Conservation (phyloP, 2,329 filamentous ascomycete species). For the Rutstroemia sp. region DNA sequence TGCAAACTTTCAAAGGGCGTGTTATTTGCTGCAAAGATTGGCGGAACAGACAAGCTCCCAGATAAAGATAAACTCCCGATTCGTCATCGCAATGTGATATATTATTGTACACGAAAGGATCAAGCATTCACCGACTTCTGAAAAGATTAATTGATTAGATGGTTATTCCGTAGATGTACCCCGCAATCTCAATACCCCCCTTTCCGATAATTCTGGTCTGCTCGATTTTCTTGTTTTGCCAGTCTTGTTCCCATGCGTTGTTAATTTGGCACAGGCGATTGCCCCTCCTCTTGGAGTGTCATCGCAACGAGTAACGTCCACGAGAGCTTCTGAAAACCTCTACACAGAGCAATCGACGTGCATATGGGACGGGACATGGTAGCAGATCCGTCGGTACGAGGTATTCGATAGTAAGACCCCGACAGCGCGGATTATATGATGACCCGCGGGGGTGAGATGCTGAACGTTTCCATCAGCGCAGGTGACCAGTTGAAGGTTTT, state of each 20-base stretch:
- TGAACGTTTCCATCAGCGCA: too few relatives aligned
- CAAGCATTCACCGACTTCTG: conserved; percentile 7
- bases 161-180: conserved; percentile 7
- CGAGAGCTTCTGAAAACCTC: not conserved
- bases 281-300: not conserved
- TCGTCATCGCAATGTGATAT: not conserved
- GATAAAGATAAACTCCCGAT: too few relatives aligned
- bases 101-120: not conserved
- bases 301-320: not conserved
- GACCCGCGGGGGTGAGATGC: not conserved
- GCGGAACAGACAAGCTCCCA: too few relatives aligned
- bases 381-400: not conserved
- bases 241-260: not conserved
- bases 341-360: not conserved
- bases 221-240: not conserved
- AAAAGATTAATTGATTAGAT: not conserved
- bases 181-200: conserved; percentile 5
- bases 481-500: too few relatives aligned
- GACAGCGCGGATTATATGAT: not conserved
- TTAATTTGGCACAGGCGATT: not conserved
- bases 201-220: conserved; percentile 4
- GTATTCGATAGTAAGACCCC: not conserved
- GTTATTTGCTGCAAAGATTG: too few relatives aligned
- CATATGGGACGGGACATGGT: not conserved
- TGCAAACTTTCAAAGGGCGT: too few relatives aligned